Percentiles rank a stretch among this genome's conserved stretches.
Conservation (phyloP, 1,139 yeast species). For the Magnusiomyces sp. region DNA sequence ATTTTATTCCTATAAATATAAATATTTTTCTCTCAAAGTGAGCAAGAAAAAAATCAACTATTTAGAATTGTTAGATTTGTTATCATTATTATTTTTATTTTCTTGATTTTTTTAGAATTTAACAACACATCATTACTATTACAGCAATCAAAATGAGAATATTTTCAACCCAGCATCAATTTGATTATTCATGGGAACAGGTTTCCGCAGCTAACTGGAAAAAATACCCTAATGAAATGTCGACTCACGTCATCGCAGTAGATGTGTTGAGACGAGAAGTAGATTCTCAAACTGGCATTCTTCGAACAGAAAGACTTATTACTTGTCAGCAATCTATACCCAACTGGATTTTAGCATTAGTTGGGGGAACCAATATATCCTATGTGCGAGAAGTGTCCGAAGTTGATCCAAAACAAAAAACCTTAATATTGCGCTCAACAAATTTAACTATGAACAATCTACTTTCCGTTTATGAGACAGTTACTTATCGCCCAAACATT, state of each 20-base stretch:
- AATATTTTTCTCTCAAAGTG: not conserved
- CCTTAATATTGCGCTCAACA: constrained; percentile 72
- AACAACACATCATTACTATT: not conserved
- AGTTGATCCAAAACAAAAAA: constrained; percentile 58
- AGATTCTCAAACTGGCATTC: constrained; percentile 44
- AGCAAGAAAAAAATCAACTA: not conserved
- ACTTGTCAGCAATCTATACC: constrained; percentile 89
- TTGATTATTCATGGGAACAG: constrained; percentile 85
- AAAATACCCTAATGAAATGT: constrained; percentile 86
- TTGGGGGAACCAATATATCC: constrained; percentile 67
- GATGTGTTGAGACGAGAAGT: constrained; percentile 74
- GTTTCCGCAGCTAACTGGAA: constrained; percentile 97
- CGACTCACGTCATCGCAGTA: constrained; percentile 92
- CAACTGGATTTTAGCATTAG: constrained; percentile 61
- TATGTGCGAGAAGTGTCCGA: constrained; percentile 86
- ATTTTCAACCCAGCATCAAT: constrained; percentile 58
- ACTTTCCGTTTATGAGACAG: constrained; percentile 77
- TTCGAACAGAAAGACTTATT: constrained; percentile 78
- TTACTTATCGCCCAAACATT: constrained; percentile 63
- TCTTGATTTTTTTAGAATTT: not conserved
- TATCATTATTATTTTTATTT: not conserved
- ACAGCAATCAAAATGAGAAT: constrained; percentile 50
- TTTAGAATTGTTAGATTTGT: too few relatives aligned
- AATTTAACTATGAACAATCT: constrained; percentile 77
- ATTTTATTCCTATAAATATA: too few relatives aligned